phyloP scores from a whole-genome alignment of 2,329 filamentous ascomycete species.

The Mycosphaerella arachidis region DNA sequence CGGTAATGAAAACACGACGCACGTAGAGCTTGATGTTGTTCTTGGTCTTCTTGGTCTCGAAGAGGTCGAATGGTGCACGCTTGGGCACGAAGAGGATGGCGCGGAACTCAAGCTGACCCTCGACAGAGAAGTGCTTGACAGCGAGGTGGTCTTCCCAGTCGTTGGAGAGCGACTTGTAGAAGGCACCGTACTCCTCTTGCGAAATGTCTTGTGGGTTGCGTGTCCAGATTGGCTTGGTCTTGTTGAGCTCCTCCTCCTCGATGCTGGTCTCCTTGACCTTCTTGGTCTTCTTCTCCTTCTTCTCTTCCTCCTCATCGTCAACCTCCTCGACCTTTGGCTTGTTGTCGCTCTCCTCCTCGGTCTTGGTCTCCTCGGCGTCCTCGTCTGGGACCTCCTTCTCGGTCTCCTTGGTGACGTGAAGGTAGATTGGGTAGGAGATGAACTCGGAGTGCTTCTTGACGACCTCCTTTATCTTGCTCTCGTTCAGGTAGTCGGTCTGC shows the following conservation, averaged over 20 bases:
- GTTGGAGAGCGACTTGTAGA: slow-evolving; percentile 99
- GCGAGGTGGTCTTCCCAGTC: slow-evolving; percentile 99
- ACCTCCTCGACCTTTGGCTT: slow-evolving; percentile 95
- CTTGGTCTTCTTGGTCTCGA: slow-evolving; percentile 99
- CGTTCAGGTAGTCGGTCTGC: slow-evolving; percentile 96
- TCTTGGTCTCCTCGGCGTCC: slow-evolving; percentile 69
- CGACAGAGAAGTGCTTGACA: slow-evolving; percentile 99
- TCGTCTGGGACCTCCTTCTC: slow-evolving; percentile 98
- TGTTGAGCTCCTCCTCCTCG: slow-evolving; percentile 99
- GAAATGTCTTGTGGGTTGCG: slow-evolving; percentile 94
- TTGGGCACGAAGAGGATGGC: slow-evolving; percentile 99
- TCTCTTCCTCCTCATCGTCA: slow-evolving; percentile 69
- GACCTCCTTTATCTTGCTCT: slow-evolving; percentile 99
- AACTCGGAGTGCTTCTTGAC: slow-evolving; percentile 99
- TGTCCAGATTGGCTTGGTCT: slow-evolving; percentile 99
- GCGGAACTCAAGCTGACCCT: slow-evolving; percentile 99
- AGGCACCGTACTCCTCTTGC: slow-evolving; percentile 93
- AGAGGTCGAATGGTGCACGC: slow-evolving; percentile 98
- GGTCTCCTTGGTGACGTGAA: slow-evolving; percentile 98
- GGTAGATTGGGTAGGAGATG: slow-evolving; percentile 99
- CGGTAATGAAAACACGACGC: slow-evolving; percentile 99
- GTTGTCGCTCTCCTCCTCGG: slow-evolving; percentile 80
- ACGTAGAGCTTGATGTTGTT: slow-evolving; percentile 99
- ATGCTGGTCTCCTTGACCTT: slow-evolving; percentile 98
- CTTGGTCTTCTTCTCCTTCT: slow-evolving; percentile 97